Conservation (phyloP, 306 rosid species). For the Betula pendula region DNA sequence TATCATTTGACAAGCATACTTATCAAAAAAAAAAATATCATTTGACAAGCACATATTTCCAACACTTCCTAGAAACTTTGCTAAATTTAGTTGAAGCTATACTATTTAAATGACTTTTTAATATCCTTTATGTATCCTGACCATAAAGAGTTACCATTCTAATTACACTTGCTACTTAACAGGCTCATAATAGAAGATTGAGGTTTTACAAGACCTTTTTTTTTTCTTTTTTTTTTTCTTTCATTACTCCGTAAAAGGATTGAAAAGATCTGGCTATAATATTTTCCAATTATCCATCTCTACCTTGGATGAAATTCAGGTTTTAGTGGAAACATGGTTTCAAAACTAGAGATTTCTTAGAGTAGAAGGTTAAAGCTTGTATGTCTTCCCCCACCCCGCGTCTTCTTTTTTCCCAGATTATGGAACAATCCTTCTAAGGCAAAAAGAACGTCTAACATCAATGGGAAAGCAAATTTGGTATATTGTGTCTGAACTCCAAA, state of each 20-base stretch:
- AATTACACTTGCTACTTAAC: too few species aligned
- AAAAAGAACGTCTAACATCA: not conserved
- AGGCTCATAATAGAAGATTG: slow-evolving; percentile 8
- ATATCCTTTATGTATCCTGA: too few species aligned
- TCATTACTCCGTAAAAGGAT: not conserved
- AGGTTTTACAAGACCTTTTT: not conserved
- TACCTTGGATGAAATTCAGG: not conserved
- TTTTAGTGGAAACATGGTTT: not conserved
- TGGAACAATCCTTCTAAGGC: not conserved
- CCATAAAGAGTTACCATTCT: too few species aligned
- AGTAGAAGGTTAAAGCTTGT: not conserved
- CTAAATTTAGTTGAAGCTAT: slow-evolving; percentile 5
- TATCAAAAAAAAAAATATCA: too few species aligned
- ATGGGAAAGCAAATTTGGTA: not conserved
- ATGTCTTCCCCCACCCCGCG: not conserved
- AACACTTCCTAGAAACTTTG: not conserved
- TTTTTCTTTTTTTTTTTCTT: not conserved
- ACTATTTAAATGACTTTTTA: not conserved
- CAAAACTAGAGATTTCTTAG: not conserved
- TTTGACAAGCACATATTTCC: not conserved
- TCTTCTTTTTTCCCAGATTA: not conserved
- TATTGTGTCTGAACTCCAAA: not conserved
- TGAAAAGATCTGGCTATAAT: not conserved
- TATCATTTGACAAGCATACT: not conserved
- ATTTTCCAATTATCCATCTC: not conserved